Evolutionary conservation across 2,329 filamentous ascomycete genomes (phyloP).

Genomic region (Pezicula neosporulosa): DNA sequence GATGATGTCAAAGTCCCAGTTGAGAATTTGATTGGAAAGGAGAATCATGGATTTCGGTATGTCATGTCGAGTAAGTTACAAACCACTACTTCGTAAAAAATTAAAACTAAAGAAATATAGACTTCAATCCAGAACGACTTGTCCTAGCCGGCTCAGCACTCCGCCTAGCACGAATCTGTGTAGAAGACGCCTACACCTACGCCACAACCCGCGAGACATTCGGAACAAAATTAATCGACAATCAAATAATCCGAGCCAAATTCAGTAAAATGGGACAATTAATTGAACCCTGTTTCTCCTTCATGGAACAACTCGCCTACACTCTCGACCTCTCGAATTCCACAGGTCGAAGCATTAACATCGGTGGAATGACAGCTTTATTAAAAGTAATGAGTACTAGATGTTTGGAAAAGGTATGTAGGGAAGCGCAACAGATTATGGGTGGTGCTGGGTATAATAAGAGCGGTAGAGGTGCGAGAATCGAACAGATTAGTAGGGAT

Average conservation of each 20-base stretch:
- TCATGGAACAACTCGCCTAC: slow-evolving; percentile 57
- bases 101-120: no score
- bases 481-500: slow-evolving; percentile 52
- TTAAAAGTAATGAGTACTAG: slow-evolving; percentile 49
- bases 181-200: slow-evolving; percentile 48
- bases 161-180: slow-evolving; percentile 52
- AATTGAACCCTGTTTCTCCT: slow-evolving; percentile 59
- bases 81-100: no score
- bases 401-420: slow-evolving; percentile 48
- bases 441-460: slow-evolving; percentile 49
- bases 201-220: slow-evolving; percentile 53
- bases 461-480: slow-evolving; percentile 42
- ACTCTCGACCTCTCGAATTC: slow-evolving; percentile 17
- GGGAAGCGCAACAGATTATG: slow-evolving; percentile 53
- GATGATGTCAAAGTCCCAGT: slow-evolving; percentile 53
- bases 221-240: slow-evolving; percentile 52
- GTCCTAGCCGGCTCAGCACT: slow-evolving; percentile 54
- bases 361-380: slow-evolving; percentile 48
- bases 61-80: slow-evolving; percentile 47
- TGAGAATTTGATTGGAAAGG: slow-evolving; percentile 48
- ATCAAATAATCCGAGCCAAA: slow-evolving; percentile 57
- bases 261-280: slow-evolving; percentile 55
- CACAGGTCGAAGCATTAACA: slow-evolving; percentile 27
- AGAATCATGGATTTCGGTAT: slow-evolving; percentile 52
- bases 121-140: slow-evolving; percentile 56